These are phyloP conservation scores for Emergomyces africanus DNA, from an alignment of 2,329 filamentous ascomycete species.

Conservation along the genomic window DNA sequence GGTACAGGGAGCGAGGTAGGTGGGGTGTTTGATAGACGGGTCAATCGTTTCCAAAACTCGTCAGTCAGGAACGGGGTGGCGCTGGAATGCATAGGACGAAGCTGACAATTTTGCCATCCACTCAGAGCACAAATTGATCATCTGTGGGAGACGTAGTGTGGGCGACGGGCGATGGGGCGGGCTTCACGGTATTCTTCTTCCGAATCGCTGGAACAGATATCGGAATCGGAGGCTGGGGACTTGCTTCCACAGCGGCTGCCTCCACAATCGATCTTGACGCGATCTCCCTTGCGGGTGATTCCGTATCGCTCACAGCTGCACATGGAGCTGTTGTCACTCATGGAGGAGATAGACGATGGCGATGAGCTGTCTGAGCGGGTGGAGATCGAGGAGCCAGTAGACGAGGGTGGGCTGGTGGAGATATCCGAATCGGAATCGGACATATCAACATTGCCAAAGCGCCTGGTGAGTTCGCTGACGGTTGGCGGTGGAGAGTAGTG, in stretches of 20 bases:
- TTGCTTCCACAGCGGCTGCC: constrained; percentile 70
- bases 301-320: constrained; percentile 96
- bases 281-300: constrained; percentile 83
- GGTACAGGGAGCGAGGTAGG: not conserved
- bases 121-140: not conserved
- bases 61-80: not conserved
- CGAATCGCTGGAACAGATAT: constrained; percentile 1
- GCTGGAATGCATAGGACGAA: not conserved
- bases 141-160: not conserved
- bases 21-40: not conserved
- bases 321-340: constrained; percentile 46
- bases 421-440: constrained; percentile 58
- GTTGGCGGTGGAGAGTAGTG: constrained; percentile 62
- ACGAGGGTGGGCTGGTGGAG: constrained; percentile 64
- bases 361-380: constrained; percentile 56
- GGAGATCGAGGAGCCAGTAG: constrained; percentile 50
- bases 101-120: not conserved
- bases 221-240: not conserved
- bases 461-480: constrained; percentile 66
- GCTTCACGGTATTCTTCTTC: constrained; percentile 1
- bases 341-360: constrained; percentile 49
- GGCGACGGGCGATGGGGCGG: not conserved
- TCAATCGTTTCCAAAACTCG: not conserved
- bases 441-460: constrained; percentile 59
- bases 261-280: constrained; percentile 92